Percentiles rank a stretch among this genome's conserved stretches.
Conservation (phyloP, 2,329 filamentous ascomycete genomes). For the Biscogniauxia mediterranea region DNA sequence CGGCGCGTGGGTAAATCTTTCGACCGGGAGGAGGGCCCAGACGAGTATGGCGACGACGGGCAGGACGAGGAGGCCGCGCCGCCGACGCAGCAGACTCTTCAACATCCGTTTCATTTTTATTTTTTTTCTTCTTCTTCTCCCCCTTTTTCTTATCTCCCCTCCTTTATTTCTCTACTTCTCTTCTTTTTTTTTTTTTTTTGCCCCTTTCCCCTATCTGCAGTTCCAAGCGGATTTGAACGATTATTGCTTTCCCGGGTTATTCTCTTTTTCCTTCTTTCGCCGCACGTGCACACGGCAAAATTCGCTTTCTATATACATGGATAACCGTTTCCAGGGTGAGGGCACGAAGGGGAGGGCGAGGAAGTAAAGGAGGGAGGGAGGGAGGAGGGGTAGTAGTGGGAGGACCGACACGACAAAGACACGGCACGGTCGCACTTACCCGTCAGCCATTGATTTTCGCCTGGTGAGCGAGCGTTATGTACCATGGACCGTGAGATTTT, state of each 20-base stretch:
- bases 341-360: too few species aligned
- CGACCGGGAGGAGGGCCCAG: constrained; percentile 26
- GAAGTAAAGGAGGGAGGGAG: too few species aligned
- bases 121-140: not conserved
- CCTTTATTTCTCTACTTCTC: not conserved
- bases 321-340: too few species aligned
- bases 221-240: too few species aligned
- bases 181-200: too few species aligned
- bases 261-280: too few species aligned
- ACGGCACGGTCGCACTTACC: not conserved
- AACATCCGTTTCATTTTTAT: constrained; percentile 22
- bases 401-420: too few species aligned
- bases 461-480: not conserved
- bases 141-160: not conserved
- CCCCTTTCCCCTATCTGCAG: too few species aligned
- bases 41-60: constrained; percentile 20
- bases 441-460: not conserved
- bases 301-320: too few species aligned
- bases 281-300: too few species aligned
- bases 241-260: too few species aligned
- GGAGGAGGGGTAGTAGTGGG: too few species aligned
- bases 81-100: constrained; percentile 24
- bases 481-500: not conserved
- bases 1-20: constrained; percentile 23
- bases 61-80: constrained; percentile 21